phyloP scores from a whole-genome alignment of 2,329 filamentous ascomycete genomes.

The Hypoxylon sp. region DNA sequence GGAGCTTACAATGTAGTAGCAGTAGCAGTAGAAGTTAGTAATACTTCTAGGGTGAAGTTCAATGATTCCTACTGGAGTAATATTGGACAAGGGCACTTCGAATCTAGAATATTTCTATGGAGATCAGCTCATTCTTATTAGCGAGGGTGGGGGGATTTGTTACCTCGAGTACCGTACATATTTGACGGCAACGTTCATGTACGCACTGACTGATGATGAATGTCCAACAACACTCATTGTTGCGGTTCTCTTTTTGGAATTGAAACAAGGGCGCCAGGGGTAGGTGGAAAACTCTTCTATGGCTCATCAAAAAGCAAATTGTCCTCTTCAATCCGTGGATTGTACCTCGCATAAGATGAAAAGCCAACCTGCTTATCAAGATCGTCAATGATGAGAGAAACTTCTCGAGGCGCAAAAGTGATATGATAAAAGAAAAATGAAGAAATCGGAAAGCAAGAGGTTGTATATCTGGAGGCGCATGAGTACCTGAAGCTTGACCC shows the following conservation, averaged over 20 bases:
- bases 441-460: slow-evolving; percentile 14
- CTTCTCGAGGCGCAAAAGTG: slow-evolving; percentile 1
- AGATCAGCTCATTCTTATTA: slow-evolving; percentile 29
- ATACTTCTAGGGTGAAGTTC: slow-evolving; percentile 18
- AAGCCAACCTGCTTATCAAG: slow-evolving; percentile 5
- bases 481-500: slow-evolving; percentile 29
- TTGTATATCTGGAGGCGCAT: slow-evolving; percentile 11
- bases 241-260: neutral
- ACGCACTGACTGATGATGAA: slow-evolving; percentile 12
- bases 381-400: neutral
- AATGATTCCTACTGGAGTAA: slow-evolving; percentile 19
- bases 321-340: neutral
- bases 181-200: slow-evolving; percentile 12
- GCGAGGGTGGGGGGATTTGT: slow-evolving; percentile 32
- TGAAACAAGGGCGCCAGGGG: neutral
- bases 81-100: slow-evolving; percentile 16
- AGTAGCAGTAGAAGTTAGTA: slow-evolving; percentile 13
- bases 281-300: slow-evolving; percentile 1
- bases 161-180: slow-evolving; percentile 21
- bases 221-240: neutral
- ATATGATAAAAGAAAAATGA: slow-evolving; percentile 7
- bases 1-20: slow-evolving; percentile 10
- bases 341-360: neutral
- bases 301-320: neutral
- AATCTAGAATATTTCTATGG: slow-evolving; percentile 35